Conservation (phyloP, 129 eudicot genomes). For the Kitagawia praeruptora region DNA sequence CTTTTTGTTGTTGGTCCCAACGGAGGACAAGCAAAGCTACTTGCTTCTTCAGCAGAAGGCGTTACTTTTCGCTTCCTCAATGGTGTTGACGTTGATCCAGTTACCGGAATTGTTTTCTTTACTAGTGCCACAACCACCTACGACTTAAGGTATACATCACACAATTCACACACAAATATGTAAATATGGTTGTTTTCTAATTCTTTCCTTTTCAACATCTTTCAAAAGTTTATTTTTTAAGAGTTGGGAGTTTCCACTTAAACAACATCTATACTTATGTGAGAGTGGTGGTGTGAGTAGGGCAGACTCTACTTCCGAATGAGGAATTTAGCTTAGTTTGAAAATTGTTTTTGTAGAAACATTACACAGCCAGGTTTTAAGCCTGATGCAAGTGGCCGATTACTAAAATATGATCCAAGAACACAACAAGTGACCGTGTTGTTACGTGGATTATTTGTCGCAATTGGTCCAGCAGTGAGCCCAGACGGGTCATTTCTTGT, state of each 20-base stretch:
- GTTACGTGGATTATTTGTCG: constrained; percentile 15
- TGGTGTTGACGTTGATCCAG: constrained; percentile 17
- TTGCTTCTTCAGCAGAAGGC: constrained; percentile 48
- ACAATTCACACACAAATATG: not conserved
- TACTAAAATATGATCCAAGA: constrained; percentile 22
- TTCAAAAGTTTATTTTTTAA: too few relatives aligned
- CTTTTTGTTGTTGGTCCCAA: constrained; percentile 6
- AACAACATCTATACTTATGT: too few relatives aligned
- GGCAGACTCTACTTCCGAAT: too few relatives aligned
- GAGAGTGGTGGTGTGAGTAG: too few relatives aligned
- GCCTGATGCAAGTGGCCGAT: constrained; percentile 11
- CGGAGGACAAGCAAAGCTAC: constrained; percentile 22
- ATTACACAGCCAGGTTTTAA: not conserved
- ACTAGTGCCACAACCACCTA: constrained; percentile 6
- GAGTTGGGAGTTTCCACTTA: too few relatives aligned
- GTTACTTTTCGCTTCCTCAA: constrained; percentile 12
- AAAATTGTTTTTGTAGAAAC: not conserved
- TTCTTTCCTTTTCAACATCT: too few relatives aligned
- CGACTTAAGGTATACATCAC: constrained; percentile 6
- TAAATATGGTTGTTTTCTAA: not conserved
- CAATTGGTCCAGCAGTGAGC: constrained; percentile 25
- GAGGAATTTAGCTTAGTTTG: too few relatives aligned
- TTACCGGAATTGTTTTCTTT: constrained; percentile 9
- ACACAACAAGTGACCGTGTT: constrained; percentile 18
- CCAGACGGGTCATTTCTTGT: constrained; percentile 21